Conservation (phyloP, 1,139 yeast species). For the Komagataea norvegica region DNA sequence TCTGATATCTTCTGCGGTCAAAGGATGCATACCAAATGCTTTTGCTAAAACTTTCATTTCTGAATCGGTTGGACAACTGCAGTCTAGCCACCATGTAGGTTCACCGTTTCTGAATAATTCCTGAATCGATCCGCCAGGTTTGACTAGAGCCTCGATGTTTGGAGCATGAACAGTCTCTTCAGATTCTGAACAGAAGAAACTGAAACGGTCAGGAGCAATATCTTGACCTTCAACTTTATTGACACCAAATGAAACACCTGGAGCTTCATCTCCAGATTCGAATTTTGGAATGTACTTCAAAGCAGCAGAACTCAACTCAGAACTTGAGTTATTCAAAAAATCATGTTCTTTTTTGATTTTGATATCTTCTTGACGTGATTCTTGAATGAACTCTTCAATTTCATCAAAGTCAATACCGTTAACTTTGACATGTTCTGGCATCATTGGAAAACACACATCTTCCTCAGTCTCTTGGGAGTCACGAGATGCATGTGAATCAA, state of each 20-base stretch:
- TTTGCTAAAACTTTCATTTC: slow-evolving; percentile 62
- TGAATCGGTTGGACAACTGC: slow-evolving; percentile 62
- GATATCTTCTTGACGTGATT: slow-evolving; percentile 30
- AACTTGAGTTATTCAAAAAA: slow-evolving; percentile 20
- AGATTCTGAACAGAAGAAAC: slow-evolving; percentile 73
- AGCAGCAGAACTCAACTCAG: slow-evolving; percentile 46
- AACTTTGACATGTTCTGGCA: slow-evolving; percentile 61
- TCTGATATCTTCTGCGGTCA: slow-evolving; percentile 79
- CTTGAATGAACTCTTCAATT: slow-evolving; percentile 67
- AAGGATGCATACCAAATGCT: slow-evolving; percentile 80
- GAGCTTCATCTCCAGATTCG: slow-evolving; percentile 8
- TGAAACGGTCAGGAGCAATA: slow-evolving; percentile 65
- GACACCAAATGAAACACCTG: slow-evolving; percentile 35
- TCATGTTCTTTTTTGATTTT: slow-evolving; percentile 20
- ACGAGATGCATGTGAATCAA: slow-evolving; percentile 66
- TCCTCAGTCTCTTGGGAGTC: slow-evolving; percentile 87
- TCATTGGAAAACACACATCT: slow-evolving; percentile 96
- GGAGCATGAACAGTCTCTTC: slow-evolving; percentile 90
- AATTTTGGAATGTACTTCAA: slow-evolving; percentile 52
- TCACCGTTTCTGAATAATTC: slow-evolving; percentile 51
- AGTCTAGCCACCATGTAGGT: slow-evolving; percentile 72
- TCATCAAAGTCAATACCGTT: slow-evolving; percentile 79
- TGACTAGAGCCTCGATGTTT: slow-evolving; percentile 70
- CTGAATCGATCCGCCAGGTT: slow-evolving; percentile 58
- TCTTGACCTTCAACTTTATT: slow-evolving; percentile 35